Percentiles rank a stretch among this genome's conserved stretches.
phyloP scores from a whole-genome alignment of 2,329 filamentous ascomycete genomes.

The Talaromyces sp. region DNA sequence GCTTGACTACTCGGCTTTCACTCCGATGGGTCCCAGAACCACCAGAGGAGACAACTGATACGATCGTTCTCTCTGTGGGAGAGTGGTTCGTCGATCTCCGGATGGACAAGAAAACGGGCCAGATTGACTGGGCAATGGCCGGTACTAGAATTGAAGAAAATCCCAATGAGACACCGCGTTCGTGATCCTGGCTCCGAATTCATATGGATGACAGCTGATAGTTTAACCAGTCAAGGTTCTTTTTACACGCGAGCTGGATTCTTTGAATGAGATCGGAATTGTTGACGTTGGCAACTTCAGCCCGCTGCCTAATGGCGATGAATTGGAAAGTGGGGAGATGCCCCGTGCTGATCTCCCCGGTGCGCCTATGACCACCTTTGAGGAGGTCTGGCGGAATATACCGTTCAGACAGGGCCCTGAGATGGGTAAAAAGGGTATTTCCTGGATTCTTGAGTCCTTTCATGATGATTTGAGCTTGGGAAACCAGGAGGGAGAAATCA shows the following conservation, averaged over 20 bases:
- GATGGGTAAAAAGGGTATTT: constrained; percentile 23
- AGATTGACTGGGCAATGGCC: constrained; percentile 24
- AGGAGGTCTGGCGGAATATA: constrained; percentile 66
- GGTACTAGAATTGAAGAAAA: constrained; percentile 19
- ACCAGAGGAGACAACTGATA: constrained; percentile 19
- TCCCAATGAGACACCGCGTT: constrained; percentile 10
- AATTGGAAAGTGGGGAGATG: constrained; percentile 44
- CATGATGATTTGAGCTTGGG: constrained; percentile 4
- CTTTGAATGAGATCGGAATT: constrained; percentile 35
- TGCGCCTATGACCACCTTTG: constrained; percentile 53
- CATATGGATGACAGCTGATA: background rate
- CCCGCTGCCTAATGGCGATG: constrained; percentile 43
- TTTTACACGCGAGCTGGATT: constrained; percentile 46
- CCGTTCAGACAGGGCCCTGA: constrained; percentile 35
- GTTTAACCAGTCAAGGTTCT: constrained; percentile 31
- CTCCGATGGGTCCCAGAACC: constrained; percentile 21
- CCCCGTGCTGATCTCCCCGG: constrained; percentile 38
- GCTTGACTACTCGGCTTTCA: constrained; percentile 19
- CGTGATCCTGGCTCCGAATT: background rate
- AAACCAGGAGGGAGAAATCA: constrained; percentile 18
- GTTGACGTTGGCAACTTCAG: constrained; percentile 41
- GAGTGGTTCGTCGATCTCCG: constrained; percentile 20
- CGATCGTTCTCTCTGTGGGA: constrained; percentile 18
- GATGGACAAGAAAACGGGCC: constrained; percentile 18
- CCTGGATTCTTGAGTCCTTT: constrained; percentile 35